Base-by-base conservation (phyloP, 176 grass and related monocot species). In the Microstegium vimineum region DNA sequence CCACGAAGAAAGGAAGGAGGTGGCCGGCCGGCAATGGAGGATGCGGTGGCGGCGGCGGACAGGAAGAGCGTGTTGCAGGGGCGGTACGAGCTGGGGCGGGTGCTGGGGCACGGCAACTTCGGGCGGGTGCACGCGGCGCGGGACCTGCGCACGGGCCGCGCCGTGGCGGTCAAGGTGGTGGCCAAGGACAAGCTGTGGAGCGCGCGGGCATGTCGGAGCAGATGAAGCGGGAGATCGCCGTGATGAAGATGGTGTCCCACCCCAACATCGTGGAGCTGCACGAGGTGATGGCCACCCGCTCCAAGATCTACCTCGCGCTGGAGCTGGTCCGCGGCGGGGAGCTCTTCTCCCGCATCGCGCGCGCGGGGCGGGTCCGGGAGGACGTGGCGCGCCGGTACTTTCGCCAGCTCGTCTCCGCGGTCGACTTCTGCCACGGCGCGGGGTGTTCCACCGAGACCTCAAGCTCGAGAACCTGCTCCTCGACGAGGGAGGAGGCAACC, bases 301-400 rank as follows among this genome's bases (percentile, higher is more conserved):
- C 35, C 45, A 62, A 74, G 83, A 92, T 43, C 83, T 87, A 8
- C 76, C 86, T 14, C 13, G 61, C 61, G 4, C 90, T 92, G 14
- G 83, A 92, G 76, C 89, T 87, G 5, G 76, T 84, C 5, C 86
- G 90, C 71, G 90, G 87, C 28, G 56, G 56, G n/a, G 56, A 60
- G 56, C 56, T 60, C 56, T 60, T 60, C 56, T 11, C 56, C 56
- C 56, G 56, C 56, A 5, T 60, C 56, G 56, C 56, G 56, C 56
- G 56, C n/a, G 56, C 3, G 9, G 56, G 56, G 56, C 56, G 56
- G n/a, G 56, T 60, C 56, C 56, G 56, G 56, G 56, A 60, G n/a
- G n/a, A 60, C 56, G n/a, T 26, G 3, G 56, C 56, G 56, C 56
- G 56, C 56, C 10, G 56, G 1, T 60, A 60, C 56, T 60, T 60